These are phyloP conservation scores for Talaromyces verruculosus DNA, from an alignment of 2,329 filamentous ascomycete genomes.

Conservation along the genomic window DNA sequence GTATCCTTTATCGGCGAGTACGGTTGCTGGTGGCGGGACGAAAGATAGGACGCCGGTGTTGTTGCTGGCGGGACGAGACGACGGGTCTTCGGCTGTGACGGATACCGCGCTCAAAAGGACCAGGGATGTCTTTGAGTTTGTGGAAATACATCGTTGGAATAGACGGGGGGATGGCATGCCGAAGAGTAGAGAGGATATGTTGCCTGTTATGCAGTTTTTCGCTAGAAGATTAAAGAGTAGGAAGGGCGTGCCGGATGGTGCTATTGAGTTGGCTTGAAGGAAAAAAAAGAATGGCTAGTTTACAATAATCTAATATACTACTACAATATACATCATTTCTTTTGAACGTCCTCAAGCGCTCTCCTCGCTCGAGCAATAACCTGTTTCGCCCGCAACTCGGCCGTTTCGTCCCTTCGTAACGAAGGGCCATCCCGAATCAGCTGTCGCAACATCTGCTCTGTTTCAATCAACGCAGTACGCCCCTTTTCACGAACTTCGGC, in stretches of 20 bases:
- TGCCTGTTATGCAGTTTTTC: conserved; percentile 82
- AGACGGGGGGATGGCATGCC: conserved; percentile 78
- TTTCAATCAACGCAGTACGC: conserved; percentile 53
- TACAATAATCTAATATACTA: conserved; percentile 15
- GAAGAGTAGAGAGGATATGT: conserved; percentile 76
- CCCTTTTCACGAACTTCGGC: conserved; percentile 58
- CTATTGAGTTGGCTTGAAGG: conserved; percentile 43
- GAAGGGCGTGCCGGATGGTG: conserved; percentile 48
- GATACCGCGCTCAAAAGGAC: conserved; percentile 63
- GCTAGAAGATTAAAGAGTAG: conserved; percentile 45
- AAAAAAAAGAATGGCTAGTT: neutral
- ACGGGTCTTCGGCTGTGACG: conserved; percentile 53
- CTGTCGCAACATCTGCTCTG: conserved; percentile 52
- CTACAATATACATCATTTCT: conserved; percentile 19
- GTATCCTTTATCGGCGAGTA: conserved; percentile 38
- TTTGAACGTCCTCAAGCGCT: conserved; percentile 44
- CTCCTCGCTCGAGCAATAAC: conserved; percentile 49
- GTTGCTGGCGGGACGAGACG: conserved; percentile 42
- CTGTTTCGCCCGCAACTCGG: conserved; percentile 44
- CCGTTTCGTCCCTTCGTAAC: conserved; percentile 38
- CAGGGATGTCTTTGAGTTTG: conserved; percentile 64
- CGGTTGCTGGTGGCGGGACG: conserved; percentile 22
- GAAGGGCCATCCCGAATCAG: conserved; percentile 47
- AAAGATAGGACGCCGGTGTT: conserved; percentile 46
- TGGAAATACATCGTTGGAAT: conserved; percentile 68